Conservation (phyloP, 202 grass and related monocot genomes). For the Digitaria exilis region DNA sequence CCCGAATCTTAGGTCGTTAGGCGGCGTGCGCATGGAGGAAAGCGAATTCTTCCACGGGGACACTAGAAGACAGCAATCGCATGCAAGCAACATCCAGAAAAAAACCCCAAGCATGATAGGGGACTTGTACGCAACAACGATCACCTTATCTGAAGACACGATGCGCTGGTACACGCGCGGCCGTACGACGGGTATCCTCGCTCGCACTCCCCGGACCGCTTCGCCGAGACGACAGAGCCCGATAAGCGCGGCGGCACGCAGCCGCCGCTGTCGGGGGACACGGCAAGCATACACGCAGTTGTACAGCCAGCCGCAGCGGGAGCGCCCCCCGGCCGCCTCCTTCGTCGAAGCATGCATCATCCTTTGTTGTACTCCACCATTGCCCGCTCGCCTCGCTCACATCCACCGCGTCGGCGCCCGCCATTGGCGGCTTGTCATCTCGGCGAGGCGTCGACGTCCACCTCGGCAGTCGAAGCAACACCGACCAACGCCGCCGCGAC, state of each 20-base stretch:
- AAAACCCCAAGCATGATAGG: neutral
- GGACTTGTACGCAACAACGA: neutral
- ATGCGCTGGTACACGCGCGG: conserved; percentile 56
- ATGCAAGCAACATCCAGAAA: conserved; percentile 16
- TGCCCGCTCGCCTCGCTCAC: conserved; percentile 53
- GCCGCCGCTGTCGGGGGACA: conserved; percentile 61
- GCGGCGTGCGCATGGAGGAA: neutral
- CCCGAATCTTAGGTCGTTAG: neutral
- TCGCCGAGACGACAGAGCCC: conserved; percentile 55
- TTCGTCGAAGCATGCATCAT: conserved; percentile 37
- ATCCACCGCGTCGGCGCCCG: conserved; percentile 48
- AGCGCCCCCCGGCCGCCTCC: conserved; percentile 33
- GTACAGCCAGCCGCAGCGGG: conserved; percentile 50
- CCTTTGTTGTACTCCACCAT: conserved; percentile 58
- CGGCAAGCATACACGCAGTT: conserved; percentile 38
- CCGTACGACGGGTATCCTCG: conserved; percentile 59
- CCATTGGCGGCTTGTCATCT: conserved; percentile 26
- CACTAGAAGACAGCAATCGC: neutral
- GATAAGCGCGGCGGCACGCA: conserved; percentile 56
- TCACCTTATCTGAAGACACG: conserved; percentile 52
- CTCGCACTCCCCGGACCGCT: conserved; percentile 58
- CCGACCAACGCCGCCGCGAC: conserved; percentile 16
- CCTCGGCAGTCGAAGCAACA: neutral
- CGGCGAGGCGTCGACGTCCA: conserved; percentile 26
- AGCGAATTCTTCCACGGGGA: neutral